phyloP scores from a whole-genome alignment of 2,329 filamentous ascomycete genomes.

The Neophaeococcomyces mojaviensis region DNA sequence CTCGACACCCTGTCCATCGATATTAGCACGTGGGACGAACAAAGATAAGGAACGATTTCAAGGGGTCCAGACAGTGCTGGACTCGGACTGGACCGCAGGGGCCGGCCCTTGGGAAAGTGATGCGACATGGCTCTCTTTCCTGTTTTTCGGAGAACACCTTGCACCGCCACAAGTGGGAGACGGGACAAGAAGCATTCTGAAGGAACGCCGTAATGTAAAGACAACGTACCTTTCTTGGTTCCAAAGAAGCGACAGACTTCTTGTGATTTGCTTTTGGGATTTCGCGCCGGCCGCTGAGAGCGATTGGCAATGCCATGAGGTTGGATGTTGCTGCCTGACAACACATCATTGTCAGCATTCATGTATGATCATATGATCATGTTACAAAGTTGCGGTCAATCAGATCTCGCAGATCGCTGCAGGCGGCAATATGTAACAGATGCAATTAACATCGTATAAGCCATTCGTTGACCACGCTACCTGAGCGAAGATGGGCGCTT shows the following conservation, averaged over 20 bases:
- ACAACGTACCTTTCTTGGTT: slow-evolving; percentile 33
- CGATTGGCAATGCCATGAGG: slow-evolving; percentile 6
- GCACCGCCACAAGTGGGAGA: slow-evolving; percentile 4
- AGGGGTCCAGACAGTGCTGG: background rate
- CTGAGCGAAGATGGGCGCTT: background rate
- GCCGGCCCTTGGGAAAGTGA: background rate
- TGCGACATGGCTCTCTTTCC: background rate
- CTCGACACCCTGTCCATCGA: slow-evolving; percentile 38
- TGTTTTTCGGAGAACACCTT: slow-evolving; percentile 14
- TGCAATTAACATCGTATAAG: background rate
- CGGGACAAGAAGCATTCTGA: background rate
- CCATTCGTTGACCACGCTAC: background rate
- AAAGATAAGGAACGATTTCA: slow-evolving; percentile 12
- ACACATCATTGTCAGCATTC: slow-evolving; percentile 9
- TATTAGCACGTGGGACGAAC: slow-evolving; percentile 6
- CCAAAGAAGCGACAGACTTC: slow-evolving; percentile 32
- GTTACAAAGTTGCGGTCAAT: slow-evolving; percentile 1
- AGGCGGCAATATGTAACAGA: slow-evolving; percentile 5
- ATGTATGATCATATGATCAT: slow-evolving; percentile 4
- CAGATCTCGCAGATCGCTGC: slow-evolving; percentile 4
- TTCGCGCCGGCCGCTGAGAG: background rate
- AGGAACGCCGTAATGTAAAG: slow-evolving; percentile 9
- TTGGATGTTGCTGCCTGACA: slow-evolving; percentile 8
- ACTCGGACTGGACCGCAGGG: background rate
- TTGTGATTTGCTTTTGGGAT: slow-evolving; percentile 3